Percentiles rank a stretch among this genome's conserved stretches.
Conservation (phyloP, 2,329 filamentous ascomycete genomes). For the Fusarium nematophilum region DNA sequence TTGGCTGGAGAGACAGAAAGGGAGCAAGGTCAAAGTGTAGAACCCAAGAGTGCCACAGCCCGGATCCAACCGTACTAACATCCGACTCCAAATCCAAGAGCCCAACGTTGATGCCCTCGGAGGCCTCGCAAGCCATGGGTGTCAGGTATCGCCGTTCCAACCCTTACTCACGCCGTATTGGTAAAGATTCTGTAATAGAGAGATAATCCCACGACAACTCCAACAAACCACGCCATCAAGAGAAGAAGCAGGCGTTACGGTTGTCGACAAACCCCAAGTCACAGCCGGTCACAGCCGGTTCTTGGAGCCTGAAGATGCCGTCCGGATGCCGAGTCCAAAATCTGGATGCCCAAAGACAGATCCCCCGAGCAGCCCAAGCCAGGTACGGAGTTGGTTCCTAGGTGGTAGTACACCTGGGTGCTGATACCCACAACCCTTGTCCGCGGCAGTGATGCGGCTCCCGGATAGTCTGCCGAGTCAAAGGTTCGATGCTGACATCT, state of each 20-base stretch:
- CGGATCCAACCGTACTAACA: too few species aligned
- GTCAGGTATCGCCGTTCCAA: not conserved
- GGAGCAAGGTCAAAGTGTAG: too few species aligned
- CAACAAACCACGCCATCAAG: not conserved
- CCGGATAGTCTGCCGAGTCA: not conserved
- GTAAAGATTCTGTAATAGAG: not conserved
- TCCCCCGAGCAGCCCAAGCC: slow-evolving; percentile 1
- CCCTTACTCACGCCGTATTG: not conserved
- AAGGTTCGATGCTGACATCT: not conserved
- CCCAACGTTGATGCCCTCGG: not conserved
- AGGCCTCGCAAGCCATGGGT: not conserved
- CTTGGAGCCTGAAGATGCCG: slow-evolving; percentile 5
- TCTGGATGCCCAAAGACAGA: slow-evolving; percentile 14
- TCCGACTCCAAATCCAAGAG: too few species aligned
- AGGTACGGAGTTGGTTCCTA: slow-evolving; percentile 3
- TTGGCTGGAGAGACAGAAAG: too few species aligned
- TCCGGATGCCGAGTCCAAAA: not conserved
- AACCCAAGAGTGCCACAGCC: too few species aligned
- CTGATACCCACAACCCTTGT: too few species aligned
- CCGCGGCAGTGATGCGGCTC: not conserved
- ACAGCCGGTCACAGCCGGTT: slow-evolving; percentile 1
- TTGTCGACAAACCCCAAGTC: not conserved
- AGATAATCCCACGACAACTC: not conserved
- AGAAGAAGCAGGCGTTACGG: not conserved
- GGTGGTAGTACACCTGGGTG: not conserved